Conservation (phyloP, 2,329 filamentous ascomycete genomes). For the Calonectria pteridis region DNA sequence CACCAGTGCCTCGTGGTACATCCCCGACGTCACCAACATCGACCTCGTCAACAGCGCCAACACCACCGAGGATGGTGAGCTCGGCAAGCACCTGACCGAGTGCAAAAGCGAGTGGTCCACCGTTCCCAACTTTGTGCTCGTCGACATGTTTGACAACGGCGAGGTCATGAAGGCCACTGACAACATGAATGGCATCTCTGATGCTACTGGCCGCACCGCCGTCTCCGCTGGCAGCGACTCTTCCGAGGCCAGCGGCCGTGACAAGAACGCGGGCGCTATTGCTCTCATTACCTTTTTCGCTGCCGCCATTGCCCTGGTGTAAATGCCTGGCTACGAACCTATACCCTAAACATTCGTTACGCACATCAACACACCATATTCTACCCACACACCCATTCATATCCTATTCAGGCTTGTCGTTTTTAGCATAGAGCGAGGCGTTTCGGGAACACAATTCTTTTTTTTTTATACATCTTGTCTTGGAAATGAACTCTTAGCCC, state of each 20-base stretch:
- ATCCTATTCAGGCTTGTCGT: slow-evolving; percentile 26
- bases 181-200: slow-evolving; percentile 69
- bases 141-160: slow-evolving; percentile 84
- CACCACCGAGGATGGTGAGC: slow-evolving; percentile 63
- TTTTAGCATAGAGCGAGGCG: slow-evolving; percentile 42
- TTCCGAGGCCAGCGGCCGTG: slow-evolving; percentile 32
- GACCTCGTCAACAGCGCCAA: slow-evolving; percentile 74
- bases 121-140: slow-evolving; percentile 79
- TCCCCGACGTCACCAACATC: slow-evolving; percentile 72
- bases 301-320: slow-evolving; percentile 55
- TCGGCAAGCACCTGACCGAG: slow-evolving; percentile 65
- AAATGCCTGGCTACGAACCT: slow-evolving; percentile 2
- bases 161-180: slow-evolving; percentile 79
- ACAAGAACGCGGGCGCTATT: slow-evolving; percentile 48
- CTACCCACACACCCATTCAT: slow-evolving; percentile 16
- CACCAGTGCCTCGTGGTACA: slow-evolving; percentile 62
- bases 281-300: slow-evolving; percentile 60
- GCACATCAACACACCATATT: slow-evolving; percentile 6
- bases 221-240: slow-evolving; percentile 29
- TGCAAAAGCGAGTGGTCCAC: slow-evolving; percentile 72
- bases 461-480: background rate
- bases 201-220: slow-evolving; percentile 51
- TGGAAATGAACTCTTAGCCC: background rate
- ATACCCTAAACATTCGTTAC: background rate
- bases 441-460: slow-evolving; percentile 31